These are phyloP conservation scores for Forsythia viridissima DNA, from an alignment of 257 asterid species.

Conservation along the genomic window DNA sequence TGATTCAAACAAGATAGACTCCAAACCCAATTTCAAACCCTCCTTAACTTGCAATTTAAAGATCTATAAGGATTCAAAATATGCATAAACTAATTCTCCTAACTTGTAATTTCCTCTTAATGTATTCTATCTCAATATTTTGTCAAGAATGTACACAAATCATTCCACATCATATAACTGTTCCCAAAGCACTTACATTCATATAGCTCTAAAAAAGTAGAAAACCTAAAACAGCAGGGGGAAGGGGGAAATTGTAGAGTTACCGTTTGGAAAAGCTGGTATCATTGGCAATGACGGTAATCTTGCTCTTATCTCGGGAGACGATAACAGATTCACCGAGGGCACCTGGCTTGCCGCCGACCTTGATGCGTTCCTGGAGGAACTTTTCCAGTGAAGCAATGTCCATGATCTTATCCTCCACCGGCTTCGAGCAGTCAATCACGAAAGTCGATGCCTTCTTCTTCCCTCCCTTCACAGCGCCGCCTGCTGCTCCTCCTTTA, in stretches of 20 bases:
- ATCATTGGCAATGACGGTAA: conserved; percentile 41
- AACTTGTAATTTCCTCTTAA: neutral
- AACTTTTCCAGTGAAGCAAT: conserved; percentile 49
- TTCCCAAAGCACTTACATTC: neutral
- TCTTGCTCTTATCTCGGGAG: conserved; percentile 46
- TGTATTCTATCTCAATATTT: neutral
- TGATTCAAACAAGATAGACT: neutral
- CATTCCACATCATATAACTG: neutral
- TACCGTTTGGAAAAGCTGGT: conserved; percentile 50
- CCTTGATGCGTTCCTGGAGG: conserved; percentile 55
- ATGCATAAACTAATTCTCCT: neutral
- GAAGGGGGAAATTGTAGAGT: neutral
- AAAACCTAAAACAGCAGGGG: neutral
- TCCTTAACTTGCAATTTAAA: neutral
- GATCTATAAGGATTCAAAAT: neutral
- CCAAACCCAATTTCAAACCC: neutral
- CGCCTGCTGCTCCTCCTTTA: conserved; percentile 24
- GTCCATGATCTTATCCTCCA: conserved; percentile 55
- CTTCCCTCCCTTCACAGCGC: conserved; percentile 47
- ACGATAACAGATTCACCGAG: conserved; percentile 49
- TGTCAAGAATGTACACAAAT: no score
- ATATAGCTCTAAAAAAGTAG: neutral
- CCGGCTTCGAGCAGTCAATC: conserved; percentile 52
- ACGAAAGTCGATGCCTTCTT: conserved; percentile 47
- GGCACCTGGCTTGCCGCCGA: conserved; percentile 55